Conservation (phyloP, 2,329 filamentous ascomycete species). For the Xylariaceae sp. region DNA sequence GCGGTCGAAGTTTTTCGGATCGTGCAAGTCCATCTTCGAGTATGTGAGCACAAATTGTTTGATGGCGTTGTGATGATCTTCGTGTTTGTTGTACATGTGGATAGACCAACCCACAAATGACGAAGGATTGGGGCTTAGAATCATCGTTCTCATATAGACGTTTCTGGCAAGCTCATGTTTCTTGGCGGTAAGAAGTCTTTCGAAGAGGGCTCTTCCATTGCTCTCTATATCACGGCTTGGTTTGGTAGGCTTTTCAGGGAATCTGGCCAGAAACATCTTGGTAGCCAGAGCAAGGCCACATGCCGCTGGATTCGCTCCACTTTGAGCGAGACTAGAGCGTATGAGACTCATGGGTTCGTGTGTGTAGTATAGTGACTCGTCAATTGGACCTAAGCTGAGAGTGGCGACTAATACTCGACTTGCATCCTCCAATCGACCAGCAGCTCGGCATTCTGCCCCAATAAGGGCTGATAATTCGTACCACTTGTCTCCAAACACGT, state of each 20-base stretch:
- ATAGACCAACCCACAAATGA: slow-evolving; percentile 32
- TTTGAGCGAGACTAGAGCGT: slow-evolving; percentile 22
- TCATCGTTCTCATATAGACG: slow-evolving; percentile 33
- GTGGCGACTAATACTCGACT: slow-evolving; percentile 28
- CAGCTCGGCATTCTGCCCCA: slow-evolving; percentile 31
- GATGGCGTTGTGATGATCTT: slow-evolving; percentile 32
- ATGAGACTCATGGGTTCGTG: slow-evolving; percentile 35
- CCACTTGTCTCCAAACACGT: slow-evolving; percentile 19
- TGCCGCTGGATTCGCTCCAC: slow-evolving; percentile 5
- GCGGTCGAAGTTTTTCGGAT: slow-evolving; percentile 17
- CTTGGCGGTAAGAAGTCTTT: slow-evolving; percentile 24
- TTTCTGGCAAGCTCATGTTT: slow-evolving; percentile 19
- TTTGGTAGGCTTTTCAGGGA: slow-evolving; percentile 21
- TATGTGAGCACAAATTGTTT: slow-evolving; percentile 34
- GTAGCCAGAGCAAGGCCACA: slow-evolving; percentile 23
- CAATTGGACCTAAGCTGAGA: slow-evolving; percentile 25
- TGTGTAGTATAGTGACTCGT: slow-evolving; percentile 34
- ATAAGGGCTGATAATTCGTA: slow-evolving; percentile 29
- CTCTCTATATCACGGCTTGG: slow-evolving; percentile 11
- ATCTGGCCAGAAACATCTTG: slow-evolving; percentile 31
- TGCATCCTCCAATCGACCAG: slow-evolving; percentile 31
- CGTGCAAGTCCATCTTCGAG: slow-evolving; percentile 24
- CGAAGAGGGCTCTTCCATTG: slow-evolving; percentile 29
- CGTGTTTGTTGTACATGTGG: slow-evolving; percentile 25
- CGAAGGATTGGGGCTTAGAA: slow-evolving; percentile 19